phyloP scores from a whole-genome alignment of 2,329 filamentous ascomycete species.

The Penicillium sp. region DNA sequence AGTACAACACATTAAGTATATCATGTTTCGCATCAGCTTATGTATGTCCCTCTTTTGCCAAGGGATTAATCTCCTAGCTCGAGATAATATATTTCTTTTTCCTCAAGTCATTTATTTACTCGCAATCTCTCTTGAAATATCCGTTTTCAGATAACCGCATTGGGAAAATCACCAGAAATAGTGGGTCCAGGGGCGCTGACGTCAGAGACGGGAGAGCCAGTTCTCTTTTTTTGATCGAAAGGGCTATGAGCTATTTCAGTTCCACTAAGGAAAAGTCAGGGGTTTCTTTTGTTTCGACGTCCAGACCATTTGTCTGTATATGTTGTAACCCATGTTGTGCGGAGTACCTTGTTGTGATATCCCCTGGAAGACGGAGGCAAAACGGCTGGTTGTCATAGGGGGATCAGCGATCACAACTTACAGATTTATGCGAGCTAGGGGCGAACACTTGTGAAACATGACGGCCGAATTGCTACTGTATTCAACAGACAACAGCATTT shows the following conservation, averaged over 20 bases:
- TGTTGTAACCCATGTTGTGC: background rate
- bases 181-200: conserved; percentile 9
- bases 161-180: background rate
- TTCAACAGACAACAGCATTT: background rate
- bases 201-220: conserved; percentile 6
- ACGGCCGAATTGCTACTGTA: background rate
- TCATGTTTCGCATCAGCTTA: background rate
- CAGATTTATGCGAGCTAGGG: background rate
- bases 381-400: background rate
- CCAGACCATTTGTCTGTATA: background rate
- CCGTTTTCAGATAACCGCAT: background rate
- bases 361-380: background rate
- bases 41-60: background rate
- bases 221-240: background rate
- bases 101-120: too few relatives aligned
- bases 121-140: background rate
- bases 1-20: background rate
- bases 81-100: background rate
- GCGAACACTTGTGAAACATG: background rate
- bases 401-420: background rate
- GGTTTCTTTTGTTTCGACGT: background rate
- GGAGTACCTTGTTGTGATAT: background rate
- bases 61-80: background rate
- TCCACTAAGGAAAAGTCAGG: background rate
- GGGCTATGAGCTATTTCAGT: background rate